A percentile compares a stretch with the other conserved stretches of the same genome.
Conservation (phyloP, 2,329 filamentous ascomycete species). For the Cladosporium cucumerinum region DNA sequence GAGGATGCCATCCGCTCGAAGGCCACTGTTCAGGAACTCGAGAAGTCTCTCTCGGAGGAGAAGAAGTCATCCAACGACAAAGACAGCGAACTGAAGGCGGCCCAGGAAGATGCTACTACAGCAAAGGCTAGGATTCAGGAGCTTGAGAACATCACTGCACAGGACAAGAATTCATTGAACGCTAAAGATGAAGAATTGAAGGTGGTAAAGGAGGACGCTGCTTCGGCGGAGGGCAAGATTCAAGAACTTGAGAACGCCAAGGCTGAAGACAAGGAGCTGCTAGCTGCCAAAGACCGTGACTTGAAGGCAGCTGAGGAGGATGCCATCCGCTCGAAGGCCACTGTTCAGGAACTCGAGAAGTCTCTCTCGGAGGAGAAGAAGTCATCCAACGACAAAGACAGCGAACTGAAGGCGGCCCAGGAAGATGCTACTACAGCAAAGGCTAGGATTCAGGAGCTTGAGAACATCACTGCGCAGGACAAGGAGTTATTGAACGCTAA, state of each 20-base stretch:
- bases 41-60: background rate
- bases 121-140: background rate
- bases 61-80: background rate
- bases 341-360: background rate
- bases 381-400: background rate
- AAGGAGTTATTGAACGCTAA: slow-evolving; percentile 5
- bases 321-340: background rate
- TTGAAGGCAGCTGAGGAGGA: background rate
- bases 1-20: background rate
- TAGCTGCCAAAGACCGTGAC: background rate
- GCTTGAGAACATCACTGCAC: too few species aligned
- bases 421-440: slow-evolving; percentile 3
- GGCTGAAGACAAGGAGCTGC: slow-evolving; percentile 8
- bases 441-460: slow-evolving; percentile 14
- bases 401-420: slow-evolving; percentile 13
- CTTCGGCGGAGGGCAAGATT: background rate
- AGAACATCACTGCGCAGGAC: slow-evolving; percentile 8
- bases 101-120: slow-evolving; percentile 5
- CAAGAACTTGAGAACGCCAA: slow-evolving; percentile 16
- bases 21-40: background rate
- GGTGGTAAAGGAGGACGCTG: slow-evolving; percentile 10
- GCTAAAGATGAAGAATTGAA: slow-evolving; percentile 5
- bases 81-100: slow-evolving; percentile 11
- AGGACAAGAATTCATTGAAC: too few species aligned
- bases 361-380: background rate